Evolutionary conservation across 371 early-diverging fungal species (phyloP), one percentile per base, ranked within the genome.

Genomic region (Fennellomyces sp.): DNA sequence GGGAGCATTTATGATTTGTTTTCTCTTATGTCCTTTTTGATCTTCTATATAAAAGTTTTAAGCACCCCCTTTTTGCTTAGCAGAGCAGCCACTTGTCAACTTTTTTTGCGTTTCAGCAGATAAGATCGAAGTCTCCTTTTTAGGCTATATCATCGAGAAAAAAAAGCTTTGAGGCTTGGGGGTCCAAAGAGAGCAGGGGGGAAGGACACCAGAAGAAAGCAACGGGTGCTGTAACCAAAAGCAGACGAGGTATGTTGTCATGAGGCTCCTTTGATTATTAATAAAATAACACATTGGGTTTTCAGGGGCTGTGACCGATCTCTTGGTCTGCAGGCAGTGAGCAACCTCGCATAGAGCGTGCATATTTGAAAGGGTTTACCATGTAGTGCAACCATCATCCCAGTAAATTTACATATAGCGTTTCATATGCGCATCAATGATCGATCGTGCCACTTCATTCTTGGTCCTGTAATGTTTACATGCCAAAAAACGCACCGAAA

Each of bases 311-410:
- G 21, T 52, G 52, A 33, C 33, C 31, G 52, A 52, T 52, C 52
- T 33, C 19, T 52, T 31, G 30, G 29, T 29, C 12, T 31, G 23
- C 52, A 29, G 15, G 33, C 13, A 31, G 21, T 52, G 52, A 33
- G 52, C 30, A 29, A 23, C 28, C 33, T 52, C 33, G 52, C 35
- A 52, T 45, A 4, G 23, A 23, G 31, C 52, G n/a, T 19, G 23
- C 30, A 21, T 52, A 52, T 31, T 29, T n/a, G 21, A 52, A 28
- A 13, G 52, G 30, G 30, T 33, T 33, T 31, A 52, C 12, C 33
- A 52, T 52, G 52, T 52, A 33, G 52, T 52, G 52, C 17, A 17
- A 52, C 52, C 52, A 52, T 52, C 52, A 52, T 52, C 33, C 52
- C 21, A 29, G 52, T 52, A 52, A 31, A 29, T 33, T 31, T 52